phyloP scores from a whole-genome alignment of 805 yeast genomes.

The Saccharomycopsis fermentans region DNA sequence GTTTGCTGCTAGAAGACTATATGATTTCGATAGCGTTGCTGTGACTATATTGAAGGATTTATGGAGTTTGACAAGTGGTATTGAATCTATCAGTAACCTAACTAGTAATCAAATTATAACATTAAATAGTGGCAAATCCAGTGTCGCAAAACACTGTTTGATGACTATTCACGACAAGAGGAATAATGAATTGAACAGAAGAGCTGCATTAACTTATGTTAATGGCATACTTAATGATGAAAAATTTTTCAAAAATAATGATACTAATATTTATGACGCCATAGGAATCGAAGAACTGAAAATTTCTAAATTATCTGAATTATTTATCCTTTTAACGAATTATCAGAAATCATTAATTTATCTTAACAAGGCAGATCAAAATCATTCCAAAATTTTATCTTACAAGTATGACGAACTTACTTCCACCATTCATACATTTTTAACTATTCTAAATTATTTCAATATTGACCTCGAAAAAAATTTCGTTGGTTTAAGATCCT shows the following conservation, averaged over 20 bases:
- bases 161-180: slow-evolving; percentile 36
- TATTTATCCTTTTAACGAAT: slow-evolving; percentile 54
- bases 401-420: slow-evolving; percentile 62
- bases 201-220: slow-evolving; percentile 41
- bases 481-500: slow-evolving; percentile 32
- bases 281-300: neutral
- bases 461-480: slow-evolving; percentile 26
- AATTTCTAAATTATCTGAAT: slow-evolving; percentile 29
- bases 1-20: slow-evolving; percentile 54
- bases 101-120: slow-evolving; percentile 54
- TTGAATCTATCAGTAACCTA: slow-evolving; percentile 57
- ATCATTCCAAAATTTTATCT: slow-evolving; percentile 63
- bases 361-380: slow-evolving; percentile 25
- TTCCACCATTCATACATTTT: slow-evolving; percentile 55
- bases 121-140: slow-evolving; percentile 47
- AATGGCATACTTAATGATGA: slow-evolving; percentile 21
- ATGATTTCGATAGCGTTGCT: slow-evolving; percentile 47
- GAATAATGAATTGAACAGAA: neutral
- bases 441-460: slow-evolving; percentile 46
- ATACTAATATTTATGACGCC: neutral
- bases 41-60: slow-evolving; percentile 59
- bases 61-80: slow-evolving; percentile 67
- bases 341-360: slow-evolving; percentile 31
- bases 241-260: neutral
- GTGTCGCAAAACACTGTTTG: slow-evolving; percentile 46